Evolutionary conservation across 2,329 filamentous ascomycete genomes (phyloP), one percentile per base, ranked within the genome.

Genomic region (Nemania serpens): DNA sequence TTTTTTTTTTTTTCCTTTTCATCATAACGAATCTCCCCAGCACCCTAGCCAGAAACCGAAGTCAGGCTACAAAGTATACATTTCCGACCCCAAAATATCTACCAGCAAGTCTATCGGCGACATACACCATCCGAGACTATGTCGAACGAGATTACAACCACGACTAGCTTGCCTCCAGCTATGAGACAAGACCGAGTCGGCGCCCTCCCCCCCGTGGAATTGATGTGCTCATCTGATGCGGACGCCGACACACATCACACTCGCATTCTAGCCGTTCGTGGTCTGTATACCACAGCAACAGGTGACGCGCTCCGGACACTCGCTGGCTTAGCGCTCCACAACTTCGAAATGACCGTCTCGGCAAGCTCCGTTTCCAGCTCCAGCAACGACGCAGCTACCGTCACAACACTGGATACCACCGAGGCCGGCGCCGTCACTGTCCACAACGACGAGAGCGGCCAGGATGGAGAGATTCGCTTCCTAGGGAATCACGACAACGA

Each of bases 241-340:
- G 6, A 37, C 18, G 51, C 62, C 11, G 42, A 61, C n/a, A 25
- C 43, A 25, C 34, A 55, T 55, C 59, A 62, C 22, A 9, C 37
- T 5, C 43, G 55, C 33, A 33, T 64, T 12, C 51, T 70, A 20
- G 47, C 51, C 3, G 49, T 70, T 22, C 55, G 56, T 1, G 68
- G 69, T 37, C 36, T 68, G 25, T 43, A 2, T 18, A 66, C 59
- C 29, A 52, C 57, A 13, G 59, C 61, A 13, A 64, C 53, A 6
- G 61, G 58, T n/a, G 2, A 15, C 2, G 22, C 29, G 4, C 62
- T 70, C 33, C 53, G 25, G 9, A 1, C 3, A 1, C 18, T 70
- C 9, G 63, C 62, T 11, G 5, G 22, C 1, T 17, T 33, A 2
- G 58, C 20, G 11, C 33, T 42, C 11, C 5, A 2, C 2, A 61